Percentiles rank a stretch among this genome's conserved stretches.
phyloP scores from a whole-genome alignment of 2,329 filamentous ascomycete species.

The Fusarium gaditjirri region DNA sequence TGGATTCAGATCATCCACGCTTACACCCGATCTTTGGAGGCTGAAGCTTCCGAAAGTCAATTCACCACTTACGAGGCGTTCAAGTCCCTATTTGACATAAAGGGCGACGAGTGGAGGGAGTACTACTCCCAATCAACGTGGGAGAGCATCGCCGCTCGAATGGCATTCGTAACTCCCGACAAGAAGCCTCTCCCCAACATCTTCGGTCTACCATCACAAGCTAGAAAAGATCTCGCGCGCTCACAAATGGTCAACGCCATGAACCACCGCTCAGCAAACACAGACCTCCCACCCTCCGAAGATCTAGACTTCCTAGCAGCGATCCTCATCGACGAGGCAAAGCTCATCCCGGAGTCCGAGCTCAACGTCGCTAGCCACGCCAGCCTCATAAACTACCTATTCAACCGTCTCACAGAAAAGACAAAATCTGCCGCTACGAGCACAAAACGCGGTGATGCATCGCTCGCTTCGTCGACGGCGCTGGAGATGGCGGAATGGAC shows the following conservation, averaged over 20 bases:
- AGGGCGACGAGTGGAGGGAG: constrained; percentile 41
- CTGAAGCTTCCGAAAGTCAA: fast-evolving
- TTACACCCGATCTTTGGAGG: constrained; percentile 26
- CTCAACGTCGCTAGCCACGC: constrained; percentile 37
- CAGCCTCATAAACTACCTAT: constrained; percentile 23
- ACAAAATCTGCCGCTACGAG: background rate
- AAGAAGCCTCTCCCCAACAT: constrained; percentile 44
- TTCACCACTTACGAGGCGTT: constrained; percentile 37
- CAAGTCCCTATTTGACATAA: constrained; percentile 37
- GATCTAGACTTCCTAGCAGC: constrained; percentile 40
- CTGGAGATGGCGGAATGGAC: constrained; percentile 30
- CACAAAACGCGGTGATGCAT: background rate
- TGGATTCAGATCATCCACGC: constrained; percentile 46
- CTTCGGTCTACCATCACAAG: constrained; percentile 31
- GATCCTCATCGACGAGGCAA: constrained; percentile 36
- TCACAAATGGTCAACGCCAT: constrained; percentile 33
- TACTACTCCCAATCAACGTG: constrained; percentile 44
- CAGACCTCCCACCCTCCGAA: constrained; percentile 12
- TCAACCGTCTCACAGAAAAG: background rate
- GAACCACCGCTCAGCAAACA: constrained; percentile 10
- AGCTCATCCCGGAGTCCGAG: constrained; percentile 17
- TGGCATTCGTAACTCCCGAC: constrained; percentile 43
- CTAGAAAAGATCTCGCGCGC: constrained; percentile 24
- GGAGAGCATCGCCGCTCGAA: constrained; percentile 43
- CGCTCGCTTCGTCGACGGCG: constrained; percentile 17